Evolutionary conservation across 768 basidiomycete species (phyloP), one percentile per base, ranked within the genome.

Genomic region (Paxillus rubicundulus): DNA sequence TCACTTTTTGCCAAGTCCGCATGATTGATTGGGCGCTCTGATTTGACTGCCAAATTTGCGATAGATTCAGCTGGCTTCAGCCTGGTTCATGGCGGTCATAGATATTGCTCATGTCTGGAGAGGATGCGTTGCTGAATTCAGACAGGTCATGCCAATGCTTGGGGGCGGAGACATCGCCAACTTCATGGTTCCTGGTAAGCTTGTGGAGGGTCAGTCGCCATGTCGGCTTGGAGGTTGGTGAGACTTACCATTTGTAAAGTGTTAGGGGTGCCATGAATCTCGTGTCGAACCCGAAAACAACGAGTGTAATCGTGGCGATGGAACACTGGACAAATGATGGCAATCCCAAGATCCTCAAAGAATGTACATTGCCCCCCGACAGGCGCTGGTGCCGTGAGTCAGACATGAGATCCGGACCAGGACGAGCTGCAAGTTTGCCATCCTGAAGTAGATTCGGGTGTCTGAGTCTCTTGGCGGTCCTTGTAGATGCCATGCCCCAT

Each of bases 221-320:
- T 17, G 47, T 16, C 8, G 5, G 7, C 6, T 52, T 12, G 18
- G 3, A 38, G 13, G 9, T 16, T 24, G 10, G 18, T 7, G 16
- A 30, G 7, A 21, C 17, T 45, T 18, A 54, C n/a, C 20, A 28
- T 34, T 42, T 21, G 16, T 24, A 61, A 85, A 88, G 89, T 46
- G 92, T 94, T 66, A 91, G 92, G 6, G 92, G 92, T 44, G 92
- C 91, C 16, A 92, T 92, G 89, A 90, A 93, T 66, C 81, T 92
- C 43, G 89, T 90, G 45, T 93, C 91, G 50, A 94, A 93, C 72
- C 92, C 92, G 1, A 90, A 93, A 65, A 85, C 85, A 69, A 94
- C 92, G 21, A 92, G 87, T 70, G 85, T 91, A 52, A 87, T 93
- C 50, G 89, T 80, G 6, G 81, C 89, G 16, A 86, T 90, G 79